Percentiles rank a stretch among this genome's conserved stretches.
phyloP scores from a whole-genome alignment of 2,329 filamentous ascomycete genomes.

The Apiospora aurea region DNA sequence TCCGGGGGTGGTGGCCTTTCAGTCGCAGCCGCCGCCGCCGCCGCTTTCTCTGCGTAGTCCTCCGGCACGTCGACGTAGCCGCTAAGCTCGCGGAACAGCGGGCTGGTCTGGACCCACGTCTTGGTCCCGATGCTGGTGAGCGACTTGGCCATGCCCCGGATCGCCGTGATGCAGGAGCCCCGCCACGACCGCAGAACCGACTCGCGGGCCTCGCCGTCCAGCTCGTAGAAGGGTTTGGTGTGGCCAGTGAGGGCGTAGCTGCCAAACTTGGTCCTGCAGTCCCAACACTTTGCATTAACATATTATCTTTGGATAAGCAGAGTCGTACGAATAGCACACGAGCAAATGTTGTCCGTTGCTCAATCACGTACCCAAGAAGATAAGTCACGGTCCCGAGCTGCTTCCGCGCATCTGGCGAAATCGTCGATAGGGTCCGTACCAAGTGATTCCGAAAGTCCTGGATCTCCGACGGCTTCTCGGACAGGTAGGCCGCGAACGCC shows the following conservation, averaged over 20 bases:
- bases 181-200: constrained; percentile 57
- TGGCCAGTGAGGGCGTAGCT: constrained; percentile 60
- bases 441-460: constrained; percentile 52
- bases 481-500: constrained; percentile 47
- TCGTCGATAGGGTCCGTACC: constrained; percentile 33
- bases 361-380: constrained; percentile 26
- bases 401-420: constrained; percentile 16
- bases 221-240: constrained; percentile 55
- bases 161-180: constrained; percentile 52
- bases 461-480: constrained; percentile 48
- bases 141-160: constrained; percentile 52
- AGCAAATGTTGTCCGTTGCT: too few relatives aligned
- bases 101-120: constrained; percentile 54
- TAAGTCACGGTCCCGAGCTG: constrained; percentile 23
- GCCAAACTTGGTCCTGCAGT: constrained; percentile 55
- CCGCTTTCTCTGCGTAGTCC: constrained; percentile 31
- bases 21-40: neutral
- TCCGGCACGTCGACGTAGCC: constrained; percentile 53
- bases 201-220: constrained; percentile 55
- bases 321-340: too few relatives aligned
- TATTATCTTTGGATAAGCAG: too few relatives aligned
- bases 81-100: constrained; percentile 51
- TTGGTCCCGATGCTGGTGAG: constrained; percentile 52
- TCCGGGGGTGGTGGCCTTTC: constrained; percentile 46
- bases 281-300: too few relatives aligned